Evolutionary conservation across 2,329 filamentous ascomycete genomes (phyloP), one percentile per base, ranked within the genome.

Genomic region (Colletotrichum lini): DNA sequence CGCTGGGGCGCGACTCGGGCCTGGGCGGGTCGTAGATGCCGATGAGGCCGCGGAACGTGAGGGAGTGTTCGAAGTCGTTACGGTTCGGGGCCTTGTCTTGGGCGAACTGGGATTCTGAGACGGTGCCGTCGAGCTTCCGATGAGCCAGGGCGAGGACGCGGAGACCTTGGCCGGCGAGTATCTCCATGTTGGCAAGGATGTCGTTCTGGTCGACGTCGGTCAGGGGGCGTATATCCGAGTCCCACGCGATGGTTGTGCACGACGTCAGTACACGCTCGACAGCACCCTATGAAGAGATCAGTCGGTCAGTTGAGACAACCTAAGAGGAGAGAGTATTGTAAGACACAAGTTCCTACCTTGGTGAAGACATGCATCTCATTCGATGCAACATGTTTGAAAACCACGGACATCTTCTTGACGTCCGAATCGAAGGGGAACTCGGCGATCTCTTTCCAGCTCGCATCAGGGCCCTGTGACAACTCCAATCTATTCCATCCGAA

Each of bases 331-430:
- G 6, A 30, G 7, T 30, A 30, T 8, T 9, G 30, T 30, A 93
- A 94, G 3, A 93, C 2, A 2, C 26, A 61, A 40, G 0, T 42
- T 83, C 77, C 58, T 92, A 82, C 52, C 77, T 92, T 92, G 68
- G 89, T 90, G 75, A 90, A 90, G 57, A 89, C 81, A 79, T 80
- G 84, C 73, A 84, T 83, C 65, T 83, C 79, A 57, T 54, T 80
- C 77, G 16, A 74, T 75, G 26, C 78, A 73, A 80, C 83, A 62
- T 86, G 79, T 50, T 85, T 77, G 78, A 92, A 92, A 64, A 93
- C 90, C 45, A 93, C 91, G 0, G 91, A 92, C 92, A 94, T 94
- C 76, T 91, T 92, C 83, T 94, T 94, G 73, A 94, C 88, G 68
- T 89, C 89, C 0, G 91, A 93, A 76, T 94, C 92, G 73, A 94